Evolutionary conservation across 2,329 filamentous ascomycete genomes (phyloP), one percentile per base, ranked within the genome.

Genomic region (Arthroderma uncinatum): DNA sequence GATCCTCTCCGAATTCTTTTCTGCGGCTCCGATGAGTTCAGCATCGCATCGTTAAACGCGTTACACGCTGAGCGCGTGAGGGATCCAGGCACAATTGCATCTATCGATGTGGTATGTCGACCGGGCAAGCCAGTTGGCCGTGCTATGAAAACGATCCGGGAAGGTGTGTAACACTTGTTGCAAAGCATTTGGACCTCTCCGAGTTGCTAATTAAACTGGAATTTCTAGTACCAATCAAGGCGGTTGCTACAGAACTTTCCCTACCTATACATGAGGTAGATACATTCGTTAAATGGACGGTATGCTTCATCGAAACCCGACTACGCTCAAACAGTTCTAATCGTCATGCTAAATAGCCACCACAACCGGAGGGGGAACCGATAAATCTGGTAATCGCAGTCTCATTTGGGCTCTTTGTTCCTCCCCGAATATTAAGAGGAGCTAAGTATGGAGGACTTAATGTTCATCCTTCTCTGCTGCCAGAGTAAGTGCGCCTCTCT

Each of bases 1-100:
- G 71, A 78, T 14, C 87, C 89, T 2, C 77, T 98, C 33, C 80
- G 84, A 34, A 89, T 98, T 56, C 79, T 98, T 2, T 98, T 96
- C 73, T 97, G 91, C 73, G 93, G 93, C 61, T 93, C 92, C 2
- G 93, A 98, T 70, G 79, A 84, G 1, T 95, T 97, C 72, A 96
- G 92, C 74, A 86, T 86, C 65, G 80, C 80, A 55, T 89, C 89
- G 1, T 76, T 98, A 53, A 74, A 75, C 58, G 86, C 87, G 4
- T 74, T 98, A 34, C 71, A 85, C 64, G 66, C 73, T 4, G 85
- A 89, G 66, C 78, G 83, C 55, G 60, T 69, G 25, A 66, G 65
- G 55, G 78, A 78, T 57, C 78, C 73, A 5, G 72, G 72, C 16
- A 73, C 82, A 9, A 83, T 95, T 56, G 77, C 79, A 58, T 89